These are phyloP conservation scores for Globisporangium irregulare DNA, from an alignment of 352 stramenopile species.

Conservation along the genomic window DNA sequence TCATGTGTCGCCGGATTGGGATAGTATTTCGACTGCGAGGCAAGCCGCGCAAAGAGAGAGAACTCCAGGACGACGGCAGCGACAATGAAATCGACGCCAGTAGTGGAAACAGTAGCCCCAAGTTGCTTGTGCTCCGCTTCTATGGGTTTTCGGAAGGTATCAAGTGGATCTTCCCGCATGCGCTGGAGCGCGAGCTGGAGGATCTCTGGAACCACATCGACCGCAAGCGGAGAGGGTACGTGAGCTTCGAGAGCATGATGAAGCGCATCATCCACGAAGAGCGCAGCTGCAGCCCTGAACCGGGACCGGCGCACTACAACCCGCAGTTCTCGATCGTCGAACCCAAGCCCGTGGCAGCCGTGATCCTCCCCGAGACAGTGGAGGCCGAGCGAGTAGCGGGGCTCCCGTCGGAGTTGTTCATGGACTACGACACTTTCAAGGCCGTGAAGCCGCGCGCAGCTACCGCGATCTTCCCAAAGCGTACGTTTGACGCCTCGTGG, in stretches of 20 bases:
- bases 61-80: slow-evolving; percentile 2
- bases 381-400: slow-evolving; percentile 28
- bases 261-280: slow-evolving; percentile 20
- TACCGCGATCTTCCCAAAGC: slow-evolving; percentile 49
- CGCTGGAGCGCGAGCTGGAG: slow-evolving; percentile 47
- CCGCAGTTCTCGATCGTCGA: slow-evolving; percentile 46
- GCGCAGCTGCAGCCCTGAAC: slow-evolving; percentile 53
- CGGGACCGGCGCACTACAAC: slow-evolving; percentile 65
- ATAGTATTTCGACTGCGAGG: slow-evolving; percentile 50
- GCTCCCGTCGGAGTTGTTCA: slow-evolving; percentile 56
- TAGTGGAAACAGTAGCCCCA: background rate
- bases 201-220: slow-evolving; percentile 46
- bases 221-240: slow-evolving; percentile 10
- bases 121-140: slow-evolving; percentile 23
- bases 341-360: slow-evolving; percentile 28
- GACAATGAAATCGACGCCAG: background rate
- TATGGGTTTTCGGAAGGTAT: slow-evolving; percentile 39
- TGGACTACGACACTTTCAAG: slow-evolving; percentile 70
- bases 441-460: slow-evolving; percentile 45
- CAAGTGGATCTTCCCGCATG: slow-evolving; percentile 53
- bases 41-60: slow-evolving; percentile 6
- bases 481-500: slow-evolving; percentile 66
- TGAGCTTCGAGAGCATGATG: slow-evolving; percentile 23
- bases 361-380: slow-evolving; percentile 49
- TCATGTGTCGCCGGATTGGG: slow-evolving; percentile 47